A percentile compares a stretch with the other conserved stretches of the same genome.
Conservation (phyloP, 768 basidiomycete species). For the Cystoderma amianthinum region DNA sequence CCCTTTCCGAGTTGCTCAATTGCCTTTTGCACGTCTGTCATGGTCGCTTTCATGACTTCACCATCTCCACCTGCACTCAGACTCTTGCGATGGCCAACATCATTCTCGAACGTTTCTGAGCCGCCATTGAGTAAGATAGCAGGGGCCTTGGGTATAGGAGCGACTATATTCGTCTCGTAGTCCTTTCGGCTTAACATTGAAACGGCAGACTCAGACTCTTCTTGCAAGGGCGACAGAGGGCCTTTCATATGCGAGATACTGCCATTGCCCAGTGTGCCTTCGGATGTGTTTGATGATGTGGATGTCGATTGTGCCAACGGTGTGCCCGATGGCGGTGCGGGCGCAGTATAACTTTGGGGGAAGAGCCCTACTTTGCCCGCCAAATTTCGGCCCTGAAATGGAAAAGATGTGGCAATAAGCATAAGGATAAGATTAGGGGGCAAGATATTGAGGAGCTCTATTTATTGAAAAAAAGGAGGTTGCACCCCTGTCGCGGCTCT, state of each 20-base stretch:
- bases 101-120: conserved; percentile 9
- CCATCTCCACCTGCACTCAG: conserved; percentile 25
- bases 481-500: not conserved
- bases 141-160: conserved; percentile 30
- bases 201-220: conserved; percentile 37
- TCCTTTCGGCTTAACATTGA: conserved; percentile 11
- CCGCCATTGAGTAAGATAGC: conserved; percentile 18
- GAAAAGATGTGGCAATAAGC: conserved; percentile 9
- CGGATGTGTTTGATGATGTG: conserved; percentile 13
- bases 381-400: conserved; percentile 71
- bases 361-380: conserved; percentile 86
- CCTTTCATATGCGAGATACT: too few relatives aligned
- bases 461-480: not conserved
- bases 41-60: conserved; percentile 77
- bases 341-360: conserved; percentile 81
- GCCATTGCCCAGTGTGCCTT: conserved; percentile 5
- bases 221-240: conserved; percentile 35
- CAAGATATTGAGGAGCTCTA: not conserved
- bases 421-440: not conserved
- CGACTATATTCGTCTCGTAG: conserved; percentile 18
- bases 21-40: conserved; percentile 87
- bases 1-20: conserved; percentile 74
- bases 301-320: conserved; percentile 16
- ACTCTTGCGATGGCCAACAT: conserved; percentile 10
- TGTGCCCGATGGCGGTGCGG: conserved; percentile 34